Conservation (phyloP, 2,329 filamentous ascomycete species). For the Emmonsia crescens region DNA sequence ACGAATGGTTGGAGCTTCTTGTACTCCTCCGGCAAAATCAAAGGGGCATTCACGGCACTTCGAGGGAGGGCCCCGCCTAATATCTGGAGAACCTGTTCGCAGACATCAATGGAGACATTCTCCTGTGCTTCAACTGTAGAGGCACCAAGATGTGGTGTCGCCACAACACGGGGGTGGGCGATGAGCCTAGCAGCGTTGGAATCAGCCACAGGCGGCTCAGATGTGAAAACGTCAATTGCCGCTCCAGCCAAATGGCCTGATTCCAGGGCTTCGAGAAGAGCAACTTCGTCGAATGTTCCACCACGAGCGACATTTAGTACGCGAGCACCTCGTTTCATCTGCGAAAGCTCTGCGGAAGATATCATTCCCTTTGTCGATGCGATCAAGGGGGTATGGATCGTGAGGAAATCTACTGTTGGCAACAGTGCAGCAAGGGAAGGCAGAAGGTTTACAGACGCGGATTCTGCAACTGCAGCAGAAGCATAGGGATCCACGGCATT, state of each 20-base stretch:
- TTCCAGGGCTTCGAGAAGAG: constrained; percentile 59
- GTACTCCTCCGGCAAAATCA: constrained; percentile 73
- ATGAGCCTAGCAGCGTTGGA: constrained; percentile 54
- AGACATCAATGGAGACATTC: constrained; percentile 73
- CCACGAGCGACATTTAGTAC: constrained; percentile 72
- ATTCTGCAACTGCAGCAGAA: constrained; percentile 56
- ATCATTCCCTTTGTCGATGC: constrained; percentile 68
- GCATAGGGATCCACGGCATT: constrained; percentile 69
- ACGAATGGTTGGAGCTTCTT: constrained; percentile 68
- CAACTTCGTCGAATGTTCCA: constrained; percentile 68
- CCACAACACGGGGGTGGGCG: constrained; percentile 59
- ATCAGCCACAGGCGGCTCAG: constrained; percentile 56
- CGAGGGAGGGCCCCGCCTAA: constrained; percentile 62
- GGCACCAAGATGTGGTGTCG: constrained; percentile 69
- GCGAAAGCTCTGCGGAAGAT: constrained; percentile 51
- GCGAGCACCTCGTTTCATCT: constrained; percentile 63
- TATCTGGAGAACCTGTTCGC: constrained; percentile 65
- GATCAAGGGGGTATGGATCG: constrained; percentile 69
- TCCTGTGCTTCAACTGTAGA: constrained; percentile 75
- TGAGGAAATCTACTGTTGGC: constrained; percentile 61
- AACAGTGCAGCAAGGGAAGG: constrained; percentile 50
- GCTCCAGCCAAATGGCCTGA: constrained; percentile 63
- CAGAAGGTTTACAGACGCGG: constrained; percentile 56
- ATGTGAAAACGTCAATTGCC: constrained; percentile 68
- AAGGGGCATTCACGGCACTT: constrained; percentile 66